These are phyloP conservation scores for Boeremia exigua DNA, from an alignment of 2,329 filamentous ascomycete genomes.

Conservation along the genomic window DNA sequence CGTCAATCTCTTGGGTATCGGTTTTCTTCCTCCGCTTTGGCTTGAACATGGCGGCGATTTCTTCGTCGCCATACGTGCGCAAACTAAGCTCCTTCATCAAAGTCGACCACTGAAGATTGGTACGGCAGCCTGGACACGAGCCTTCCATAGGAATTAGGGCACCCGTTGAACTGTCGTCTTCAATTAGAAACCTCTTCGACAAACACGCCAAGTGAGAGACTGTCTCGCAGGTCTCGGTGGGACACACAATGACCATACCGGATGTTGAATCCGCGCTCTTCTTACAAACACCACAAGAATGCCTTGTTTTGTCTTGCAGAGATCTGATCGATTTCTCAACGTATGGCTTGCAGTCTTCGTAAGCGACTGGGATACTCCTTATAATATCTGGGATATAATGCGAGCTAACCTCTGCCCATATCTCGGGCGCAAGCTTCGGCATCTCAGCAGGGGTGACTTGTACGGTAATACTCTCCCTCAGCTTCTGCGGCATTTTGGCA, in stretches of 20 bases:
- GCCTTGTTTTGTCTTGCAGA: slow-evolving; percentile 18
- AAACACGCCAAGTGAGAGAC: slow-evolving; percentile 64
- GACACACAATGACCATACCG: slow-evolving; percentile 60
- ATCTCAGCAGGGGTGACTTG: slow-evolving; percentile 40
- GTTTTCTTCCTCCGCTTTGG: slow-evolving; percentile 50
- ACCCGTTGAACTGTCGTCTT: slow-evolving; percentile 39
- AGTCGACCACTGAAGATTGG: slow-evolving; percentile 70
- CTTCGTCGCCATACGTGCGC: slow-evolving; percentile 71
- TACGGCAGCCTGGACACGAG: slow-evolving; percentile 72
- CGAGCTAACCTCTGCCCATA: slow-evolving; percentile 26
- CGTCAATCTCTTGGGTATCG: slow-evolving; percentile 24
- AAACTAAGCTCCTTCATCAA: slow-evolving; percentile 85
- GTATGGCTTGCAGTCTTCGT: slow-evolving; percentile 56
- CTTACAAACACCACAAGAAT: slow-evolving; percentile 59
- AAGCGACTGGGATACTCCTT: slow-evolving; percentile 59
- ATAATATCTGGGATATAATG: slow-evolving; percentile 41
- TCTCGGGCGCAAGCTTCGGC: slow-evolving; percentile 25
- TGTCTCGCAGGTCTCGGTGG: slow-evolving; percentile 54
- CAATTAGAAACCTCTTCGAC: slow-evolving; percentile 57
- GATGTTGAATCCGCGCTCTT: slow-evolving; percentile 44
- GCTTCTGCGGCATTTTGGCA: slow-evolving; percentile 29
- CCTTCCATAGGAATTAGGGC: slow-evolving; percentile 71
- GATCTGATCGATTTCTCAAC: slow-evolving; percentile 58
- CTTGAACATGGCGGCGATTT: slow-evolving; percentile 73
- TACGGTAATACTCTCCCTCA: slow-evolving; percentile 39